These are phyloP conservation scores for Serpula lacrymans DNA, from an alignment of 768 basidiomycete genomes.

Conservation along the genomic window DNA sequence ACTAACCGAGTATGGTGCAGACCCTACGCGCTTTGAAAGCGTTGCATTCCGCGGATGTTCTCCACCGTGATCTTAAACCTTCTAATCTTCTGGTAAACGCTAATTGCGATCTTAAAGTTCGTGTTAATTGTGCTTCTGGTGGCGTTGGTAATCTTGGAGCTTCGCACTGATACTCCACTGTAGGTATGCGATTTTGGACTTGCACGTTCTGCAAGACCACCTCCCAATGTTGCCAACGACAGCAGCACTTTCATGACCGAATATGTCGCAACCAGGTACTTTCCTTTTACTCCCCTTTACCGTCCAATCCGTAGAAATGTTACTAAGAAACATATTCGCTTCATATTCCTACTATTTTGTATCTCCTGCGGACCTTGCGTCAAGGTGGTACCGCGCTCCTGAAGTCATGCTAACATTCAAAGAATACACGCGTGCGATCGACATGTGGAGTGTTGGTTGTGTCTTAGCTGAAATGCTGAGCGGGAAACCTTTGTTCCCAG, in stretches of 20 bases:
- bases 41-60: conserved; percentile 90
- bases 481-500: conserved; percentile 92
- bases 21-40: conserved; percentile 93
- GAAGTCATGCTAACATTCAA: conserved; percentile 99
- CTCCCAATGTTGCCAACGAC: conserved; percentile 69
- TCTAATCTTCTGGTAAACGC: conserved; percentile 94
- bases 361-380: conserved; percentile 3
- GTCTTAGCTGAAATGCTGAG: conserved; percentile 89
- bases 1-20: conserved; percentile 30
- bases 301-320: too few relatives aligned
- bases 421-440: conserved; percentile 86
- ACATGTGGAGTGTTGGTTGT: conserved; percentile 86
- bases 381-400: conserved; percentile 94
- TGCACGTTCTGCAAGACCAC: conserved; percentile 73
- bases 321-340: neutral
- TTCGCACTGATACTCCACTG: conserved; percentile 2
- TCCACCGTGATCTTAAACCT: conserved; percentile 95
- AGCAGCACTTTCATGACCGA: conserved; percentile 85
- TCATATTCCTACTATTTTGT: neutral
- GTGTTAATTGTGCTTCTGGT: conserved; percentile 11
- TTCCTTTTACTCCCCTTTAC: conserved; percentile 10
- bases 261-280: conserved; percentile 90
- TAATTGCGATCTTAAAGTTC: conserved; percentile 92
- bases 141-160: conserved; percentile 1
- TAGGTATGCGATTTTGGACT: conserved; percentile 87